Conservation (phyloP, 2,329 filamentous ascomycete genomes). For the Diaporthe capsici region DNA sequence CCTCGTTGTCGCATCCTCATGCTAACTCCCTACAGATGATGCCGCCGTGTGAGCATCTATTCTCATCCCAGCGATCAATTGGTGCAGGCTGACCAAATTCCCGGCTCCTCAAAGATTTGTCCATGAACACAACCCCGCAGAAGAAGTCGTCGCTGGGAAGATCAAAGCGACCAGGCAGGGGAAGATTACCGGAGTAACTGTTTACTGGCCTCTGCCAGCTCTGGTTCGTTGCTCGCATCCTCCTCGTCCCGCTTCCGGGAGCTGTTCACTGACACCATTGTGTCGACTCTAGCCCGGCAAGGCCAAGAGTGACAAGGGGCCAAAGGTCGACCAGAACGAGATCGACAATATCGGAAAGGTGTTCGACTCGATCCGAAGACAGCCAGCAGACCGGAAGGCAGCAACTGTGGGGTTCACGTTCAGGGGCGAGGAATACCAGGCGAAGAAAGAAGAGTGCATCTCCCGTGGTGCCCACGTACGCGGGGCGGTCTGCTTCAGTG, state of each 20-base stretch:
- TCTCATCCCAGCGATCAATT: background rate
- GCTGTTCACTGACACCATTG: background rate
- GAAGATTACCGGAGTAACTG: background rate
- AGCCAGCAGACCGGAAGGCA: background rate
- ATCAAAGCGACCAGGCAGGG: background rate
- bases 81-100: background rate
- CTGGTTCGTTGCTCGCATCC: background rate
- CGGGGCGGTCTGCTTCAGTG: constrained; percentile 1
- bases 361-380: background rate
- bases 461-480: background rate
- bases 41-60: background rate
- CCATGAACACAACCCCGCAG: background rate
- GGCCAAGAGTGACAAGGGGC: background rate
- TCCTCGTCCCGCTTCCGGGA: background rate
- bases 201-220: background rate
- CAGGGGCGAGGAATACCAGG: background rate
- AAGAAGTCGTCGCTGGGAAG: constrained; percentile 2
- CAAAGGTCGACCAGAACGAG: background rate
- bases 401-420: background rate
- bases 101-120: background rate
- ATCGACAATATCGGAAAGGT: background rate
- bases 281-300: background rate
- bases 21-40: background rate
- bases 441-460: background rate
- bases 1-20: background rate